Evolutionary conservation across 2,329 filamentous ascomycete species (phyloP).

Genomic region (Trichoderma koningii): DNA sequence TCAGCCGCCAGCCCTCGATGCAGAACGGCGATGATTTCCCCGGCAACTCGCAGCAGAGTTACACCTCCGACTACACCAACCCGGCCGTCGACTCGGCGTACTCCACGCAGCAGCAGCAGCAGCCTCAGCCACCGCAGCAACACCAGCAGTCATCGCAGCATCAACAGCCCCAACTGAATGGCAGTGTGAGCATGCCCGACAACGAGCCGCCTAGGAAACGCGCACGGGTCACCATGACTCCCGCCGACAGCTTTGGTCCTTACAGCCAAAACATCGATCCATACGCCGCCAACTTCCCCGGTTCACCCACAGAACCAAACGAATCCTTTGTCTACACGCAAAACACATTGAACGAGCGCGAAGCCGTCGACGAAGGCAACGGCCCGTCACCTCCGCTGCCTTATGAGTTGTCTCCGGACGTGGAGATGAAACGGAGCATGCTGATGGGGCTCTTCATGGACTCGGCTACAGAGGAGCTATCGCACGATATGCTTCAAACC

Average conservation of each 20-base stretch:
- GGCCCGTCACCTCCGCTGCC: conserved; percentile 67
- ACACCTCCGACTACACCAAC: conserved; percentile 73
- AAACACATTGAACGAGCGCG: conserved; percentile 46
- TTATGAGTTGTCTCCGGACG: conserved; percentile 61
- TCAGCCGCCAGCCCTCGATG: conserved; percentile 70
- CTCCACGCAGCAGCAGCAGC: conserved; percentile 53
- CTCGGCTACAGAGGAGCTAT: conserved; percentile 66
- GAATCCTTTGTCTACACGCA: conserved; percentile 74
- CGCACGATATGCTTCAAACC: conserved; percentile 72
- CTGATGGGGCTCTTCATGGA: conserved; percentile 84
- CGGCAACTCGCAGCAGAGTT: conserved; percentile 81
- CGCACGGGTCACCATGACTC: conserved; percentile 59
- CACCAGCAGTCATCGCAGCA: conserved; percentile 33
- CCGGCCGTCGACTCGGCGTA: conserved; percentile 64
- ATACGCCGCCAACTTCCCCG: conserved; percentile 54
- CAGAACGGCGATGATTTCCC: conserved; percentile 70
- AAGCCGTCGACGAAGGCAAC: conserved; percentile 52
- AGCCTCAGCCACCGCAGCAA: background rate
- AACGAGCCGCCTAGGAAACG: conserved; percentile 82
- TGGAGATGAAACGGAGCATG: conserved; percentile 77
- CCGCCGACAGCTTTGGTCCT: conserved; percentile 60
- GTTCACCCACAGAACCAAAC: conserved; percentile 78
- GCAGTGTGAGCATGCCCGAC: conserved; percentile 51
- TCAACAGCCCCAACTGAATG: conserved; percentile 39
- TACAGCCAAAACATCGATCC: conserved; percentile 52